These are phyloP conservation scores for Hypoxylon sp. DNA, from an alignment of 2,329 filamentous ascomycete species.

Conservation along the genomic window DNA sequence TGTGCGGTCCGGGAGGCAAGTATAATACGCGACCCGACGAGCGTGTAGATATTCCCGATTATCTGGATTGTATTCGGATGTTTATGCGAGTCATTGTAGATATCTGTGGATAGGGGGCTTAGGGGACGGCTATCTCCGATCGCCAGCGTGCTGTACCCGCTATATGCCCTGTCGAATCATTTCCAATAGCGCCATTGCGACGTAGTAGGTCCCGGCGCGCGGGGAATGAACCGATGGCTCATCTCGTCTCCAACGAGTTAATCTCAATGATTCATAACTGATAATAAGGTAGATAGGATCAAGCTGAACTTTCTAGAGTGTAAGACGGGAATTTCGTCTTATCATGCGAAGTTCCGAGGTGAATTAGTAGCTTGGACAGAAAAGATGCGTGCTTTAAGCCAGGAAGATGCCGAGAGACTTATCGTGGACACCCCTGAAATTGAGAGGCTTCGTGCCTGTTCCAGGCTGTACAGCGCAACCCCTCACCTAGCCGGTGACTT, in stretches of 20 bases:
- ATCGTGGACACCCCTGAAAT: slow-evolving; percentile 42
- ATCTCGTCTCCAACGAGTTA: slow-evolving; percentile 1
- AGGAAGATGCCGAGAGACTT: slow-evolving; percentile 46
- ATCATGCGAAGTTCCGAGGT: background rate
- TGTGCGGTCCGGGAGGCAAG: slow-evolving; percentile 50
- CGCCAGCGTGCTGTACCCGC: background rate
- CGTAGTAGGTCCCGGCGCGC: background rate
- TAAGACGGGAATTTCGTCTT: slow-evolving; percentile 7
- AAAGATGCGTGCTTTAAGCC: slow-evolving; percentile 34
- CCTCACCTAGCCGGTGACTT: slow-evolving; percentile 48
- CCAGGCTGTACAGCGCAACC: slow-evolving; percentile 44
- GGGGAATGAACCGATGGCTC: no score
- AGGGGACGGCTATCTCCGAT: slow-evolving; percentile 26
- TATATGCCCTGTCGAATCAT: background rate
- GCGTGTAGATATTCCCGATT: slow-evolving; percentile 50
- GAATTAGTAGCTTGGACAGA: background rate
- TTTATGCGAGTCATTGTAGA: slow-evolving; percentile 51
- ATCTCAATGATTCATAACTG: slow-evolving; percentile 2
- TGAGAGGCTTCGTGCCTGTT: slow-evolving; percentile 45
- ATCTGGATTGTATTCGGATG: slow-evolving; percentile 49
- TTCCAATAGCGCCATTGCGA: background rate
- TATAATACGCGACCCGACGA: slow-evolving; percentile 51
- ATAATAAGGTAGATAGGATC: slow-evolving; percentile 8
- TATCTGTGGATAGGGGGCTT: slow-evolving; percentile 42
- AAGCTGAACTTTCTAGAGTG: no score